Conservation (phyloP, 2,329 filamentous ascomycete genomes). For the Phialophora verrucosa region DNA sequence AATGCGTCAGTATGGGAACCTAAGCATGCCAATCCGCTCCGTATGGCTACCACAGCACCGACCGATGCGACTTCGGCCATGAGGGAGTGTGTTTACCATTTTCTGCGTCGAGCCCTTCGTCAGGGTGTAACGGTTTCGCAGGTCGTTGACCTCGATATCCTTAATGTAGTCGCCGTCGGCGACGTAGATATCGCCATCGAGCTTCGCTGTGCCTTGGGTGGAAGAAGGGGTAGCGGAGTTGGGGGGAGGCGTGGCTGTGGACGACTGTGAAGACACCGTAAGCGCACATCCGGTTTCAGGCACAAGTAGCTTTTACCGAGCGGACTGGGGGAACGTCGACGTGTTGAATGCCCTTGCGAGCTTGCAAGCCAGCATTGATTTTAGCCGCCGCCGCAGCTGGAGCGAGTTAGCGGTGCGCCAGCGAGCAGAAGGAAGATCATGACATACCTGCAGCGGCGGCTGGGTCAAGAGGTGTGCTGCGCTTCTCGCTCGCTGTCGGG, state of each 20-base stretch:
- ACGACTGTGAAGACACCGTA: constrained; percentile 16
- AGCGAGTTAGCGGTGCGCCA: constrained; percentile 35
- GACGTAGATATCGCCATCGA: constrained; percentile 90
- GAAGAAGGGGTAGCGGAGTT: constrained; percentile 61
- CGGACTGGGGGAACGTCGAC: constrained; percentile 84
- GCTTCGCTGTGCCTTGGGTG: constrained; percentile 59
- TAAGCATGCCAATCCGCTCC: neutral
- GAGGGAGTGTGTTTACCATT: constrained; percentile 86
- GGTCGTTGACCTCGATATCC: constrained; percentile 98
- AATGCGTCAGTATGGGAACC: constrained; percentile 80
- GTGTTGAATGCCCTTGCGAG: constrained; percentile 87
- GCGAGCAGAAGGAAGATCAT: neutral
- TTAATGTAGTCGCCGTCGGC: constrained; percentile 98
- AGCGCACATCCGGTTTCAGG: neutral
- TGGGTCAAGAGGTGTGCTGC: constrained; percentile 66
- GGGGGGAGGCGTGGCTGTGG: constrained; percentile 38
- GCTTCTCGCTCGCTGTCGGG: constrained; percentile 51
- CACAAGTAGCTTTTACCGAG: constrained; percentile 53
- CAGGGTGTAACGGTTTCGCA: constrained; percentile 94
- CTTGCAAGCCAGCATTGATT: constrained; percentile 82
- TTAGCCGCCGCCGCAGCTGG: constrained; percentile 84
- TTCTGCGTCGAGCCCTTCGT: constrained; percentile 98
- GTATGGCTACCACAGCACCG: neutral
- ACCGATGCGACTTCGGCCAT: neutral
- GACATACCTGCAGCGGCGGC: constrained; percentile 76